Conservation (phyloP, 345 rosid species). For the Dovyalis caffra region DNA sequence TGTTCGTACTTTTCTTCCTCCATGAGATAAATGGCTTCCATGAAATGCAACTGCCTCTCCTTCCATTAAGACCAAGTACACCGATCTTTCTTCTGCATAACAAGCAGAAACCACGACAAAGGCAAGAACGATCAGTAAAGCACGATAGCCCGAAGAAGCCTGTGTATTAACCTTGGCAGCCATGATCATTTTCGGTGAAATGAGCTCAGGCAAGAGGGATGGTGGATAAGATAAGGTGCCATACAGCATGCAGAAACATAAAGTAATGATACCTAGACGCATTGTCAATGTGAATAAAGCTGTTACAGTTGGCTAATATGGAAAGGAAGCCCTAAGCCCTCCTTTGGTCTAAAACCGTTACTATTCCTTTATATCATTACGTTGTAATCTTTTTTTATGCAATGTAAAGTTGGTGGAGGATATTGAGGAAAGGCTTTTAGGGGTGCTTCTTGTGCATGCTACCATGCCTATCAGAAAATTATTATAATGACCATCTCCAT, state of each 20-base stretch:
- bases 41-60: conserved; percentile 56
- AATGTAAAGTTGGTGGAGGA: neutral
- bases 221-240: neutral
- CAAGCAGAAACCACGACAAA: conserved; percentile 22
- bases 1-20: conserved; percentile 5
- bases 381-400: neutral
- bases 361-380: neutral
- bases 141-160: neutral
- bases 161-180: neutral
- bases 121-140: conserved; percentile 16
- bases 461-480: neutral
- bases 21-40: conserved; percentile 4
- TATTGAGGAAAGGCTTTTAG: neutral
- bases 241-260: neutral
- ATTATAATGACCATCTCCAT: neutral
- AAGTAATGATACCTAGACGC: neutral
- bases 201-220: neutral
- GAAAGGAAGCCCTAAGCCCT: neutral
- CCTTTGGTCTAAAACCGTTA: conserved; percentile 6
- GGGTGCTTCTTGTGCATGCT: neutral
- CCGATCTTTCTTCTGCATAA: conserved; percentile 38
- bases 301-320: neutral
- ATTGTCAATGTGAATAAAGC: conserved; percentile 31
- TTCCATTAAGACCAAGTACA: conserved; percentile 66
- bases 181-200: conserved; percentile 15